Evolutionary conservation across 495 filamentous ascomycete genomes (phyloP), one percentile per base, ranked within the genome.

Genomic region (Copromyces sp.): DNA sequence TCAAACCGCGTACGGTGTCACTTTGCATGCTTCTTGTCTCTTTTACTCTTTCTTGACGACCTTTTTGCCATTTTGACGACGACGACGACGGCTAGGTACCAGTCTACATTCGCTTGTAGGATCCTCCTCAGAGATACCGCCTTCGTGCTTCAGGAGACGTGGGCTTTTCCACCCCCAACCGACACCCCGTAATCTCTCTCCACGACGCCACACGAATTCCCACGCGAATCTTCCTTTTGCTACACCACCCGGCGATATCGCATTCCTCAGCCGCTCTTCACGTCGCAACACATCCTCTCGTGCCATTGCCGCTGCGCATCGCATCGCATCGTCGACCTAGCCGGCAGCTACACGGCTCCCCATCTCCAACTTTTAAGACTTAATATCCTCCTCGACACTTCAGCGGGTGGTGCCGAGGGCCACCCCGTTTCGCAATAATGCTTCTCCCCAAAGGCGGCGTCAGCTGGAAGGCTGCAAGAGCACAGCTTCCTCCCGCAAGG

Each of bases 381-480:
- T 71, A 71, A 71, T 59, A 32, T 68, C 37, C 44, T 65, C 44
- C 71, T 73, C 53, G 38, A 70, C 39, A n/a, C 71, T 68, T 40
- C 70, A 69, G 75, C 53, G 53, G 78, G 79, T 79, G 80, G 82
- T 81, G 77, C 75, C 68, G 69, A 80, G 81, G 77, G 81, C 76
- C 79, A 75, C 78, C 77, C 71, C 42, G 77, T 79, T 73, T 77
- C 74, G 72, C 75, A 77, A 71, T 71, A 69, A 86, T 86, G 84
- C 81, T 97, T 81, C 87, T 95, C 75, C 92, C 92, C 70, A 97
- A 96, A 82, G 92, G 92, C 81, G 93, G 92, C 82, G 88, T 96
- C 79, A 95, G 87, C 81, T 98, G 95, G 93, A 97, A 97, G 85
- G 92, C 93, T 75, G 89, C 96, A 70, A 91, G 87, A 82, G 86